Base-by-base conservation (phyloP, 345 rosid species). In the Euphorbia lathyris region DNA sequence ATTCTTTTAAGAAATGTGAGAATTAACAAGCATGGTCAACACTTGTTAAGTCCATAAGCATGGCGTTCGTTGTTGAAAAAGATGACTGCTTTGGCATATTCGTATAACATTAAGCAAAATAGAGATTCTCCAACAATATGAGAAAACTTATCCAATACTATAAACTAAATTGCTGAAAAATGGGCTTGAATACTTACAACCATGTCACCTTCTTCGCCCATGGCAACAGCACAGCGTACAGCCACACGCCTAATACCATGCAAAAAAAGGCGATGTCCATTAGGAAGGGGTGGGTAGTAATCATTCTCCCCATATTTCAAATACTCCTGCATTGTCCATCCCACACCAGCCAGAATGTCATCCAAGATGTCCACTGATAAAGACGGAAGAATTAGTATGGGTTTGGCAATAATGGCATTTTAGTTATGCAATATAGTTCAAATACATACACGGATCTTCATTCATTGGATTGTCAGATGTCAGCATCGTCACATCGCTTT, bases 151-250 rank as follows among this genome's bases (percentile, higher is more conserved):
- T 40, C 20, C 68, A 55, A 12, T 42, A 50, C 55, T 65, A 12
- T 50, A 1, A 75, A 9, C 9, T 34, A 60, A 71, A 69, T 50
- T 48, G 36, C 40, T 59, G 63, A 2, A 42, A 64, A 70, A n/a
- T 32, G 77, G 69, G 3, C 63, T 45, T 26, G 65, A 74, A 71
- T 65, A 87, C 98, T 92, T 91, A 94, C 98, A 79, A 92, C 93
- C 87, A 92, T 75, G 66, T 92, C 97, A 8, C 97, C 97, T 85
- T 95, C 97, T 87, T 95, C 99, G 22, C 97, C 99, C 99, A 90
- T 90, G 63, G 97, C 97, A 74, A 90, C 97, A 56, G 97, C 99
- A 76, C 90, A 86, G 47, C 97, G 91, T 23, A 95, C 92, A 72
- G 99, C 99, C 77, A 91, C 96, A 65, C 87, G 87, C 75, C 99